Percentiles rank a stretch among this genome's conserved stretches.
Conservation (phyloP, 1,284 basidiomycete species). For the Ganoderma leucocontextum region DNA sequence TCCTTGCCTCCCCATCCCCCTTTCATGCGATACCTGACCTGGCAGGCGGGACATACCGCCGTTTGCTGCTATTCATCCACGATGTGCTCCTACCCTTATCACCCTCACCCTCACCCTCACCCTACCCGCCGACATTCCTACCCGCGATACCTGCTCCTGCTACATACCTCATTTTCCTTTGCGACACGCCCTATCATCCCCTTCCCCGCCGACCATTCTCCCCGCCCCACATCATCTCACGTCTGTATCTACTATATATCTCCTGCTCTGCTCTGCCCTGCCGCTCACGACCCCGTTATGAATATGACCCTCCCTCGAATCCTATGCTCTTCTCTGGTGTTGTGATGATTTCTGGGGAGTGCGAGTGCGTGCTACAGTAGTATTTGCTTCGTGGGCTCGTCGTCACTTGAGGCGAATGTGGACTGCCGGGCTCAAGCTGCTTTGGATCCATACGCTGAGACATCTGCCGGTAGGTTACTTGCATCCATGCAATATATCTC, state of each 20-base stretch:
- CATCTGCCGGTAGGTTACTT: no score
- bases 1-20: neutral
- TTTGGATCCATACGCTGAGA: no score
- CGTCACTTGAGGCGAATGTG: no score
- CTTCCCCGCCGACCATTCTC: neutral
- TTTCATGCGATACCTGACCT: conserved; percentile 13
- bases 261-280: conserved; percentile 27
- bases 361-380: neutral
- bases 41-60: conserved; percentile 19
- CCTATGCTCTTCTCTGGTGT: conserved; percentile 9
- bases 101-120: no score
- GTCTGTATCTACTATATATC: conserved; percentile 24
- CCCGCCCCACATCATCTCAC: neutral
- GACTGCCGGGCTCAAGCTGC: no score
- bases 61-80: neutral
- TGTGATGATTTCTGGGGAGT: neutral
- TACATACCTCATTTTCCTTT: neutral
- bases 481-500: no score
- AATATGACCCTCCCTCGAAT: conserved; percentile 26
- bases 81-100: neutral
- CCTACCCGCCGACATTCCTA: conserved; percentile 1
- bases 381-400: no score
- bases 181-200: conserved; percentile 14
- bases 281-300: conserved; percentile 33
- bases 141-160: conserved; percentile 12